phyloP scores from a whole-genome alignment of 306 rosid genomes.

The Rosa persica region DNA sequence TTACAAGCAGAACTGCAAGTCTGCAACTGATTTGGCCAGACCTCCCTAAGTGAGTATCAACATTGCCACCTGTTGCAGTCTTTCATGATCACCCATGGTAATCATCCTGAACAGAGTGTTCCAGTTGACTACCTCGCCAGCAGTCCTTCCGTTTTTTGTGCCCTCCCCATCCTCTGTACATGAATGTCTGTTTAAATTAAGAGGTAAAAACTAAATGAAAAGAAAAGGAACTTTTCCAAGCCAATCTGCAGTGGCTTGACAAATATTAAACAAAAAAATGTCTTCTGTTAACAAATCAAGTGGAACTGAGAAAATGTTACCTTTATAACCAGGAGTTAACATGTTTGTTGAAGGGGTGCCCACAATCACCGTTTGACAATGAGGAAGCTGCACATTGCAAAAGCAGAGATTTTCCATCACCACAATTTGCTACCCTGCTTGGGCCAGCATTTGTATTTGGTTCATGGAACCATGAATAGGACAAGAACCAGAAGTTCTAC shows the following conservation, averaged over 20 bases:
- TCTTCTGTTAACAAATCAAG: background rate
- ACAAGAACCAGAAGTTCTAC: slow-evolving; percentile 5
- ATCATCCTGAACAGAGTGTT: background rate
- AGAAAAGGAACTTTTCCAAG: background rate
- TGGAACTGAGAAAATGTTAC: background rate
- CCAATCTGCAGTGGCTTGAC: background rate
- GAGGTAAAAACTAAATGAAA: background rate
- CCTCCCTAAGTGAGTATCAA: background rate
- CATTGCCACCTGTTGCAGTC: background rate
- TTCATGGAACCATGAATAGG: background rate
- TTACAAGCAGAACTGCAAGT: background rate
- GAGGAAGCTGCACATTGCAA: background rate
- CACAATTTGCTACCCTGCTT: slow-evolving; percentile 18
- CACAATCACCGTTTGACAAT: slow-evolving; percentile 1
- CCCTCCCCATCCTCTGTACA: slow-evolving; percentile 1
- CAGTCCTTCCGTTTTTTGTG: background rate
- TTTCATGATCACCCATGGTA: background rate
- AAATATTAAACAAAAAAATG: background rate
- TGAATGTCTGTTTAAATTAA: background rate
- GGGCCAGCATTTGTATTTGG: slow-evolving; percentile 16
- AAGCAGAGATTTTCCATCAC: background rate
- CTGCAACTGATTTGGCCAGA: background rate
- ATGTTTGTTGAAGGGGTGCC: background rate
- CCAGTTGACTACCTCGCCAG: background rate
- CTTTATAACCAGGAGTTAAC: background rate